Evolutionary conservation across 2,329 filamentous ascomycete genomes (phyloP).

Genomic region (Boeremia exigua): DNA sequence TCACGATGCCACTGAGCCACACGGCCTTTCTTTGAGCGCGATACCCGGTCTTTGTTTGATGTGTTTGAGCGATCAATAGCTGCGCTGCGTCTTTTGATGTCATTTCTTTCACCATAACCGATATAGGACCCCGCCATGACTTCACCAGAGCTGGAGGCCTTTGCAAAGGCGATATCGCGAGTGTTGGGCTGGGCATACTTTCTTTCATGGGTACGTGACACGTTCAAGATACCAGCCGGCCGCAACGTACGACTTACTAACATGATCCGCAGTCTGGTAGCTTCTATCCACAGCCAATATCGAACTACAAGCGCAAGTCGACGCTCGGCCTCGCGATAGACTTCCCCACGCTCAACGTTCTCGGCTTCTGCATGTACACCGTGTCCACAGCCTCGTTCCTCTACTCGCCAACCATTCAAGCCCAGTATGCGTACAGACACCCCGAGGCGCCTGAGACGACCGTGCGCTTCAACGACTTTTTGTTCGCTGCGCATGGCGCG

Average conservation of each 20-base stretch:
- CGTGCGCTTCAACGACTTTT: constrained; percentile 87
- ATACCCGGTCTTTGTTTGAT: not conserved
- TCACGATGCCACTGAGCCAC: constrained; percentile 17
- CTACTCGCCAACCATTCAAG: constrained; percentile 76
- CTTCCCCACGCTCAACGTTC: constrained; percentile 77
- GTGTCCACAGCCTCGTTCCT: constrained; percentile 77
- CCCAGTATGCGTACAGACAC: constrained; percentile 84
- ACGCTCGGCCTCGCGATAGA: constrained; percentile 87
- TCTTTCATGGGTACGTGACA: constrained; percentile 38
- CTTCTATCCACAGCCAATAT: constrained; percentile 89
- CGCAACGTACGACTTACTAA: constrained; percentile 1
- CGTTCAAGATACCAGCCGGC: not conserved
- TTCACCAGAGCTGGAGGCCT: constrained; percentile 32
- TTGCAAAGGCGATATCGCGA: constrained; percentile 43
- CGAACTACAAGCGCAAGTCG: constrained; percentile 77
- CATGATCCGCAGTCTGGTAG: constrained; percentile 12
- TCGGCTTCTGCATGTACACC: constrained; percentile 78
- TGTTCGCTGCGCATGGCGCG: constrained; percentile 83
- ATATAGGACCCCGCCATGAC: constrained; percentile 20
- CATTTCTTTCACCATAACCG: constrained; percentile 4
- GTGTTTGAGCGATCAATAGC: constrained; percentile 3
- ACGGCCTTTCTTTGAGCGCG: constrained; percentile 10
- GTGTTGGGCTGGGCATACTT: constrained; percentile 48
- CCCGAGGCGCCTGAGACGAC: constrained; percentile 76
- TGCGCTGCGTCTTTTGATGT: constrained; percentile 6